Evolutionary conservation across 2,329 filamentous ascomycete species (phyloP), one percentile per base, ranked within the genome.

Genomic region (Podosphaera fusca): DNA sequence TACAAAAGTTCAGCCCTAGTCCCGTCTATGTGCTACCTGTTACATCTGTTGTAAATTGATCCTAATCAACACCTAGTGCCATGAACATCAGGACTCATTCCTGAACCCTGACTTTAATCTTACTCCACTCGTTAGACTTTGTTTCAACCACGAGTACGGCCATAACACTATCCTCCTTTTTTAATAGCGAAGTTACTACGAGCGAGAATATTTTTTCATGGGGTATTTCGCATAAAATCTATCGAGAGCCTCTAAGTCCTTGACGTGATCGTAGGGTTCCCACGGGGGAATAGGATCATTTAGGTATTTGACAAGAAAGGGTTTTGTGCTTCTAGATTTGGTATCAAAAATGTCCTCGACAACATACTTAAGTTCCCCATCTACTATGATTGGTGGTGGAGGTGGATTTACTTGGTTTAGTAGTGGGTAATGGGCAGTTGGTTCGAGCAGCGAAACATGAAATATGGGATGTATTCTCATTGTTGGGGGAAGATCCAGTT

Each of bases 381-480:
- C 21, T 21, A 21, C 51, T 9, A 54, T 54, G 29, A 54, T 38
- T 54, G 51, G 51, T 9, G 34, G 34, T n/a, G 51, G 34, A 14
- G 34, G 33, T n/a, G 51, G 33, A 36, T 38, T 54, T 8, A 54
- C 33, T 30, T 54, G 34, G 14, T 35, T 31, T n/a, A 21, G 51
- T 21, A 54, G 29, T 21, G 12, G 34, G 40, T 54, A 5, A 6
- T n/a, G 9, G 1, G 51, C 31, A 30, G 29, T 35, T 30, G 35
- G 46, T 31, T 58, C 47, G 4, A 58, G 46, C 12, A 56, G 46
- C 14, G 57, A 56, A 35, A 58, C 55, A 38, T 56, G 35, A 33
- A 58, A 58, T 2, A 56, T 33, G 1, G 47, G 54, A 40, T 58
- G 35, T 5, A 58, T 56, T 30, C 38, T 45, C 42, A 58, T 58